Conservation (phyloP, 2,329 filamentous ascomycete genomes). For the Xylogone sp. region DNA sequence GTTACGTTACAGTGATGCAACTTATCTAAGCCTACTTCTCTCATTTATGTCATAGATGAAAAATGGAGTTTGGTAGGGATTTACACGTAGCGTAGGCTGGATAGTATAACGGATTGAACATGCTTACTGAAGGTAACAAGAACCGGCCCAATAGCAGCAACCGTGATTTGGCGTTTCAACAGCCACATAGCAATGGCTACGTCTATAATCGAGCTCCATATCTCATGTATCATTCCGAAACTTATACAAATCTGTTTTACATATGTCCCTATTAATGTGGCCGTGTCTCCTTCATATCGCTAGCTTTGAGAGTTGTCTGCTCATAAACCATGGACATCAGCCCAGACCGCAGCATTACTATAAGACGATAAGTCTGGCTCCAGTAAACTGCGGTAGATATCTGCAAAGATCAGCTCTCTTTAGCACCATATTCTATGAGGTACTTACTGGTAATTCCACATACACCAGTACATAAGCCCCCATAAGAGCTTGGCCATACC, state of each 20-base stretch:
- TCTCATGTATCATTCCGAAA: constrained; percentile 15
- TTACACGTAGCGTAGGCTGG: no score
- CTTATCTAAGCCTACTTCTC: no score
- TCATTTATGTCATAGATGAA: no score
- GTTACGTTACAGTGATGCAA: no score
- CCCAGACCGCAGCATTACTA: constrained; percentile 18
- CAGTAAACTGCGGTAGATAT: constrained; percentile 32
- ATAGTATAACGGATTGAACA: not conserved
- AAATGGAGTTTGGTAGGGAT: no score
- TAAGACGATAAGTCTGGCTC: constrained; percentile 29
- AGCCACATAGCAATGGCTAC: constrained; percentile 6
- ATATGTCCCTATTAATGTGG: constrained; percentile 21
- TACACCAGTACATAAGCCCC: constrained; percentile 30
- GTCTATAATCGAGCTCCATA: constrained; percentile 7
- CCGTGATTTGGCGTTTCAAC: constrained; percentile 1
- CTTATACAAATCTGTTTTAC: constrained; percentile 4
- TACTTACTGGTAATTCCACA: constrained; percentile 27
- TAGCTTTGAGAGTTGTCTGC: constrained; percentile 15
- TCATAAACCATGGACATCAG: constrained; percentile 18
- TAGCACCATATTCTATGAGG: no score
- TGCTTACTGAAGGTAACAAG: not conserved
- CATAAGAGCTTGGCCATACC: constrained; percentile 25
- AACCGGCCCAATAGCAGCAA: not conserved
- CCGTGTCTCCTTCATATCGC: constrained; percentile 11
- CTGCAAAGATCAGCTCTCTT: constrained; percentile 14